Percentiles rank a stretch among this genome's conserved stretches.
Evolutionary conservation across 257 asterid species (phyloP).

Genomic region (Scutellaria baicalensis): DNA sequence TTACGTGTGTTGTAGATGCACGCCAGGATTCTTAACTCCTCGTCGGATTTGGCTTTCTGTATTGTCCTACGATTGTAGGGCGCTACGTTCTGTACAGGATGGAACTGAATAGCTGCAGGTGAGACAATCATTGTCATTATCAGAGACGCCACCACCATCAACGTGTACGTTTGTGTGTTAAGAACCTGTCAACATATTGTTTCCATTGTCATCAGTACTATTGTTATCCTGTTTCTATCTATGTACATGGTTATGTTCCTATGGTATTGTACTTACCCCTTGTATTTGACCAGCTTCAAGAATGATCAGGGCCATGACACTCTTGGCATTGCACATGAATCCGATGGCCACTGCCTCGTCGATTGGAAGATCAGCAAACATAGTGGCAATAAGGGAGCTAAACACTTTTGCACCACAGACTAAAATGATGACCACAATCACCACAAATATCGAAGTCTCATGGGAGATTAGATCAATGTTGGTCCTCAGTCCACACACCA

Average conservation of each 20-base stretch:
- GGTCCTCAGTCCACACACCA: constrained; percentile 72
- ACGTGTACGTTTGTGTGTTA: constrained; percentile 42
- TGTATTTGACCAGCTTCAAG: constrained; percentile 78
- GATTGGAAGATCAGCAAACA: constrained; percentile 25
- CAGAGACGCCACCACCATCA: constrained; percentile 60
- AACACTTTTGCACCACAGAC: constrained; percentile 42
- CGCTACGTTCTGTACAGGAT: constrained; percentile 31
- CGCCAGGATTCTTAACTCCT: constrained; percentile 65
- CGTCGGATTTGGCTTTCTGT: constrained; percentile 59
- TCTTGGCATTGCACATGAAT: constrained; percentile 55
- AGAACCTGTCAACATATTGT: constrained; percentile 43
- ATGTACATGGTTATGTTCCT: background rate
- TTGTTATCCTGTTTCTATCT: background rate
- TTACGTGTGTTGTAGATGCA: constrained; percentile 58
- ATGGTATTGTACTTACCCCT: constrained; percentile 30
- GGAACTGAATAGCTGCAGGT: constrained; percentile 37
- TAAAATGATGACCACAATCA: constrained; percentile 19
- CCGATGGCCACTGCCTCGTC: constrained; percentile 66
- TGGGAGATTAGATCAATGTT: constrained; percentile 26
- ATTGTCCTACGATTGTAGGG: constrained; percentile 75
- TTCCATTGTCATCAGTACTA: background rate
- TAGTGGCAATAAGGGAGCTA: constrained; percentile 31
- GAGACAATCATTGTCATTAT: constrained; percentile 62
- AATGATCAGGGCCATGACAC: constrained; percentile 60
- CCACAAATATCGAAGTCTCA: constrained; percentile 14